These are phyloP conservation scores for Acarospora socialis DNA, from an alignment of 2,329 filamentous ascomycete species.

Conservation along the genomic window DNA sequence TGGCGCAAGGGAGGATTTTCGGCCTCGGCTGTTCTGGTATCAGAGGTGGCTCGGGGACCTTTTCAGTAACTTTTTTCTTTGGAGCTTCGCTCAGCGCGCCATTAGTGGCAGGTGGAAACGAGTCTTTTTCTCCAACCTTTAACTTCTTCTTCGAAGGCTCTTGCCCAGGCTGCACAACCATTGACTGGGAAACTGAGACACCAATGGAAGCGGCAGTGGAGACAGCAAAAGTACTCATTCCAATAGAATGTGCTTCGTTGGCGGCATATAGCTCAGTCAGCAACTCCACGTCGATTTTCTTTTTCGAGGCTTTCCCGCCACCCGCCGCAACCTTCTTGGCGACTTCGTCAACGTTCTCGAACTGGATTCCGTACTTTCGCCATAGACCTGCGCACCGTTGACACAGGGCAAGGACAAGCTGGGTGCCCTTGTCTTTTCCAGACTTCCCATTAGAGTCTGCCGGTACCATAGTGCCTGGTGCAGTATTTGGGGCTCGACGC, in stretches of 20 bases:
- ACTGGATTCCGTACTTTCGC: constrained; percentile 91
- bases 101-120: constrained; percentile 28
- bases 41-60: constrained; percentile 42
- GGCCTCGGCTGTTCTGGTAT: constrained; percentile 69
- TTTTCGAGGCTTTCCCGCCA: constrained; percentile 71
- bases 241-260: constrained; percentile 29
- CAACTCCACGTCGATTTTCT: constrained; percentile 82
- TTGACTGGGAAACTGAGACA: constrained; percentile 23
- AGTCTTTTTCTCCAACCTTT: constrained; percentile 37
- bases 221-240: constrained; percentile 28
- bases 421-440: constrained; percentile 59
- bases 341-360: constrained; percentile 85
- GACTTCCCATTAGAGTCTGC: constrained; percentile 50
- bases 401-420: constrained; percentile 71
- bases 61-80: constrained; percentile 45
- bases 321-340: constrained; percentile 71
- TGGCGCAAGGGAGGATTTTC: constrained; percentile 64
- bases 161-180: constrained; percentile 19
- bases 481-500: constrained; percentile 71
- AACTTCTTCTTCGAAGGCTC: constrained; percentile 49
- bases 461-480: constrained; percentile 54
- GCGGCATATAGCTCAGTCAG: constrained; percentile 31
- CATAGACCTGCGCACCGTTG: constrained; percentile 82
- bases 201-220: constrained; percentile 30
- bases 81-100: constrained; percentile 32